Percentiles rank a stretch among this genome's conserved stretches.
Conservation (phyloP, 1,284 basidiomycete species). For the Sanghuangporus baumii region DNA sequence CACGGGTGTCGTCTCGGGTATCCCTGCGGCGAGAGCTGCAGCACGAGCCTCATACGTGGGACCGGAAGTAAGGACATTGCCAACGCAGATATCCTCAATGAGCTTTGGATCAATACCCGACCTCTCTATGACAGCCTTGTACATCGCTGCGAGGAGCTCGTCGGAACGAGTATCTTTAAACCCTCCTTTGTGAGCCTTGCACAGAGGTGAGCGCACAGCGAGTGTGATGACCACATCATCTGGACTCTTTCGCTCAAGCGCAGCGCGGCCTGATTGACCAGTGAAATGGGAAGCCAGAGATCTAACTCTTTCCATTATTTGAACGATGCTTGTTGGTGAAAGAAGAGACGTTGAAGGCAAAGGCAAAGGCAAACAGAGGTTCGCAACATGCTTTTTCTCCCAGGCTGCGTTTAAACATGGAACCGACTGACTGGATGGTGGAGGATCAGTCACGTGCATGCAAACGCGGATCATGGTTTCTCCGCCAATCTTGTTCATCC, state of each 20-base stretch:
- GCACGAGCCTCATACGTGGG: conserved; percentile 64
- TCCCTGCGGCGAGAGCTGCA: conserved; percentile 76
- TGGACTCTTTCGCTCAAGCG: conserved; percentile 50
- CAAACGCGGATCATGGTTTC: background rate
- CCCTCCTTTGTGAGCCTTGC: conserved; percentile 74
- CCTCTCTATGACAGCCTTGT: conserved; percentile 59
- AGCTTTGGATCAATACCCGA: conserved; percentile 62
- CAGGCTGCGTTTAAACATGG: background rate
- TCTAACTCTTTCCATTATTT: conserved; percentile 47
- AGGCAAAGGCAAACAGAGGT: background rate
- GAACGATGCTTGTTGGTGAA: conserved; percentile 23
- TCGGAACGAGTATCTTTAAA: conserved; percentile 79
- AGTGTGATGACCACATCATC: conserved; percentile 79
- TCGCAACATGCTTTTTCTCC: background rate
- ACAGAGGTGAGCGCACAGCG: conserved; percentile 70
- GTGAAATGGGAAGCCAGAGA: conserved; percentile 60
- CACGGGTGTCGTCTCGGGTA: conserved; percentile 71
- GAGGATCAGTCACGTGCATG: background rate
- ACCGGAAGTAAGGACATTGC: conserved; percentile 57
- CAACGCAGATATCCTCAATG: conserved; percentile 78
- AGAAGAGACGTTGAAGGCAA: background rate
- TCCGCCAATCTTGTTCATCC: background rate
- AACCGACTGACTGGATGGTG: too few relatives aligned
- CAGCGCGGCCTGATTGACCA: conserved; percentile 36
- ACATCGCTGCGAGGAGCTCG: conserved; percentile 73